phyloP scores from a whole-genome alignment of 1,139 yeast genomes.

The Lipomyces yarrowii region DNA sequence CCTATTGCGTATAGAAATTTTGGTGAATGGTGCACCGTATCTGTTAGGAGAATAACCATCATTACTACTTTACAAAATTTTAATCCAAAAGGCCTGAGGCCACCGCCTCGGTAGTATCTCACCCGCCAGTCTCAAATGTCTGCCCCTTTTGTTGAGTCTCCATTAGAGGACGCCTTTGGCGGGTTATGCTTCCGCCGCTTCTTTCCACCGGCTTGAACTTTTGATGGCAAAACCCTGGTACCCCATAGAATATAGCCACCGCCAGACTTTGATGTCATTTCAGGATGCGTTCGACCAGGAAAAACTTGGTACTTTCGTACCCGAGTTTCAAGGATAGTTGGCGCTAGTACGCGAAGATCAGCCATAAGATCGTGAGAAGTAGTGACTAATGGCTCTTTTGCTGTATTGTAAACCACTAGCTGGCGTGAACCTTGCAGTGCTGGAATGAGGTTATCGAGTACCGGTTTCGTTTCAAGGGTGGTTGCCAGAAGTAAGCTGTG shows the following conservation, averaged over 20 bases:
- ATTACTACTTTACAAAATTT: neutral
- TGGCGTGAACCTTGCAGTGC: constrained; percentile 87
- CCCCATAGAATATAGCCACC: constrained; percentile 90
- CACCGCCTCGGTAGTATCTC: neutral
- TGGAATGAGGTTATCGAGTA: constrained; percentile 64
- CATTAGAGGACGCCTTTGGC: neutral
- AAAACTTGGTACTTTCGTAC: constrained; percentile 89
- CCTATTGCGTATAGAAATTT: no score
- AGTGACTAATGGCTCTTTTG: constrained; percentile 75
- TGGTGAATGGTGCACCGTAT: no score
- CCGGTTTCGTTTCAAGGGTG: constrained; percentile 66
- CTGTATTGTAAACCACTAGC: constrained; percentile 76
- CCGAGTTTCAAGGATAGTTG: constrained; percentile 78
- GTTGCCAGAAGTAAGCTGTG: constrained; percentile 61
- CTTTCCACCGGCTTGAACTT: constrained; percentile 23
- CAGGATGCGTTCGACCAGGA: constrained; percentile 92
- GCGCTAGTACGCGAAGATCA: constrained; percentile 76
- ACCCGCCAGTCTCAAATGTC: neutral
- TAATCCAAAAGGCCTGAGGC: neutral
- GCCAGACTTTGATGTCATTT: constrained; percentile 90
- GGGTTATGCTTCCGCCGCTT: constrained; percentile 10
- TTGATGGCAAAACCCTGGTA: constrained; percentile 68
- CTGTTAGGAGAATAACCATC: no score
- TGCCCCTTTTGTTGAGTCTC: neutral
- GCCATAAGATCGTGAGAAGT: constrained; percentile 62